Evolutionary conservation across 371 early-diverging fungal genomes (phyloP), one percentile per base, ranked within the genome.

Genomic region (Apophysomyces sp.): DNA sequence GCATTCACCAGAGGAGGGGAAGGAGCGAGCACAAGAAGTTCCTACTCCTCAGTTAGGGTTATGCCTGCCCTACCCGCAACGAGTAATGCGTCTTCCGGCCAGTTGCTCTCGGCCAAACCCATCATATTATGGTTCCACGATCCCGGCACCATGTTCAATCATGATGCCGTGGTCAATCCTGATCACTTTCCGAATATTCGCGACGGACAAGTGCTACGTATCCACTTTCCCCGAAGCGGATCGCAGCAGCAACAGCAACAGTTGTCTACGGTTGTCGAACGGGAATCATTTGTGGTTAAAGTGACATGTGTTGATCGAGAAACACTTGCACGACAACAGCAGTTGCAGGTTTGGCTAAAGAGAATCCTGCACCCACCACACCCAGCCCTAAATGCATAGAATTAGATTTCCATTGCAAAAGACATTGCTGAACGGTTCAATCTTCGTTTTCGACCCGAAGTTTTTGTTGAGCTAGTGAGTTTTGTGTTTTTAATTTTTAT

Each of bases 131-230:
- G 81, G 81, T 69, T 80, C 18, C 81, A 80, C 49, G 81, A 80
- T 52, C 69, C 68, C 3, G 63, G 71, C 15, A 58, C 69, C 0
- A 55, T 52, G 27, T 71, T 68, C 36, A 89, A 80, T 27, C 86
- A 84, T 30, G 95, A 95, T 57, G 83, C 95, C 51, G 82, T 95
- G 13, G 73, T 97, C 39, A 92, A 94, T 71, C 92, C 94, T 4
- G 86, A 90, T 54, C 82, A 76, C 56, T 91, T 97, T 57, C 91
- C 94, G 0, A 84, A 80, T 21, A 74, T 92, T 29, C 70, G 80
- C 27, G 83, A 84, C 21, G 94, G 94, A 34, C 94, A 96, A 65
- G 75, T 95, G 29, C 80, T 97, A 18, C 62, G 71, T 13, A 68
- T 80, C 39, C 73, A 72, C 29, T 72, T 71, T 37, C 71, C 73